phyloP scores from a whole-genome alignment of 768 basidiomycete species.

The Mycena belliarum region DNA sequence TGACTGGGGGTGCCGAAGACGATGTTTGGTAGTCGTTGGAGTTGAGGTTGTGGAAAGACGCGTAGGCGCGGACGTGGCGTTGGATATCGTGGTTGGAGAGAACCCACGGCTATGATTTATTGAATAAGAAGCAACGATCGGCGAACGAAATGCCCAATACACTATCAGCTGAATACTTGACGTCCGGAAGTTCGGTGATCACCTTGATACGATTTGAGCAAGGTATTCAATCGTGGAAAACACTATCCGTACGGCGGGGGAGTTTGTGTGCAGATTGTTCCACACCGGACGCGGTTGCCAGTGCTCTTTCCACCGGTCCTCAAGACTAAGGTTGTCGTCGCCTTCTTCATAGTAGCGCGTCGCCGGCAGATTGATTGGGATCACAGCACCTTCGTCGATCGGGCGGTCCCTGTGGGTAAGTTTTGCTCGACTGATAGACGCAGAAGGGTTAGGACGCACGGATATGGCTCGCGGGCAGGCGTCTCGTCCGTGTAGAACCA shows the following conservation, averaged over 20 bases:
- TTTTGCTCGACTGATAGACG: neutral
- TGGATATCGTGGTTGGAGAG: slow-evolving; percentile 23
- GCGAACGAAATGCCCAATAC: neutral
- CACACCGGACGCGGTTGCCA: slow-evolving; percentile 25
- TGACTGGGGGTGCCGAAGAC: slow-evolving; percentile 19
- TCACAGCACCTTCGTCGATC: neutral
- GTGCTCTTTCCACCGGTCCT: slow-evolving; percentile 24
- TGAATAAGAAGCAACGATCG: neutral
- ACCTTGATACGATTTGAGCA: slow-evolving; percentile 3
- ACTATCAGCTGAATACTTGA: slow-evolving; percentile 21
- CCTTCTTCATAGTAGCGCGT: slow-evolving; percentile 18
- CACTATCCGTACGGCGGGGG: slow-evolving; percentile 8
- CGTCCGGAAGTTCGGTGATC: slow-evolving; percentile 25
- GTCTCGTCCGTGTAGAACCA: slow-evolving; percentile 28
- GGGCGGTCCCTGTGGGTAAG: slow-evolving; percentile 3
- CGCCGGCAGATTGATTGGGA: slow-evolving; percentile 11
- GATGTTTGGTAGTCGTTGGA: slow-evolving; percentile 26
- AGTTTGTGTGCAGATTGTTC: slow-evolving; percentile 23
- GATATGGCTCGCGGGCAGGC: slow-evolving; percentile 23
- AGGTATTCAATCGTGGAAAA: neutral
- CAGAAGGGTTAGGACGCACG: slow-evolving; percentile 5
- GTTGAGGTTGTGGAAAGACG: slow-evolving; percentile 32
- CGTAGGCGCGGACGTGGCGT: slow-evolving; percentile 34
- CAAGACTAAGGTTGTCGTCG: slow-evolving; percentile 15
- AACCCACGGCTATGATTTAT: slow-evolving; percentile 20